Evolutionary conservation across 2,329 filamentous ascomycete genomes (phyloP), one percentile per base, ranked within the genome.

Genomic region (Trichoderma oligosporum): DNA sequence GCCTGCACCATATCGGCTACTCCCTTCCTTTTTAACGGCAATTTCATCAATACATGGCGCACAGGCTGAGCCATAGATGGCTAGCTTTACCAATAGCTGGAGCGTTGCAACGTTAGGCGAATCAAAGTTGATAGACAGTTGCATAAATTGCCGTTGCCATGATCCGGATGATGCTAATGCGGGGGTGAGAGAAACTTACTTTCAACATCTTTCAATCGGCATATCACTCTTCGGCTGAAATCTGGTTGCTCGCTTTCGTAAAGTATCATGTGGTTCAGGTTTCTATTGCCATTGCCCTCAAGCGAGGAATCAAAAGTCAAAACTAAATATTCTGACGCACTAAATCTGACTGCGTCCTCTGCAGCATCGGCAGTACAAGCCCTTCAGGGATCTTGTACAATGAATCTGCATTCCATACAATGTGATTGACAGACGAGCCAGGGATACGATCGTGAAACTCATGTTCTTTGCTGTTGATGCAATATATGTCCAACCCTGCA

Each of bases 331-430:
- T 55, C 49, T n/a, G 27, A 16, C 7, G 60, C 61, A 7, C 61
- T 60, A 2, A 60, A 29, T 3, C 25, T n/a, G 11, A 58, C 14
- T 3, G 68, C 68, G 56, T 69, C 66, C 9, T 61, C 56, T 68
- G 87, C 89, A 0, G 85, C 87, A 41, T 83, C 71, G 48, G 73
- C 73, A 53, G 76, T 78, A 4, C 66, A 33, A 93, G 79, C 47
- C 77, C 81, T 24, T 89, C 87, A 11, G 89, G 89, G 61, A 93
- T 91, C 66, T 85, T 31, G 38, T 39, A 36, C 1, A 60, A 25
- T 3, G 29, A 29, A 9, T 49, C 31, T 1, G 56, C 47, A 41
- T 74, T 66, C 66, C 78, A 76, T 52, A 81, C 68, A 18, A 72
- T 73, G 58, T 73, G 70, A 7, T 71, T 68, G 3, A 72, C 68